Evolutionary conservation across 768 basidiomycete species (phyloP), one percentile per base, ranked within the genome.

Genomic region (Hirschioporus abietinus): DNA sequence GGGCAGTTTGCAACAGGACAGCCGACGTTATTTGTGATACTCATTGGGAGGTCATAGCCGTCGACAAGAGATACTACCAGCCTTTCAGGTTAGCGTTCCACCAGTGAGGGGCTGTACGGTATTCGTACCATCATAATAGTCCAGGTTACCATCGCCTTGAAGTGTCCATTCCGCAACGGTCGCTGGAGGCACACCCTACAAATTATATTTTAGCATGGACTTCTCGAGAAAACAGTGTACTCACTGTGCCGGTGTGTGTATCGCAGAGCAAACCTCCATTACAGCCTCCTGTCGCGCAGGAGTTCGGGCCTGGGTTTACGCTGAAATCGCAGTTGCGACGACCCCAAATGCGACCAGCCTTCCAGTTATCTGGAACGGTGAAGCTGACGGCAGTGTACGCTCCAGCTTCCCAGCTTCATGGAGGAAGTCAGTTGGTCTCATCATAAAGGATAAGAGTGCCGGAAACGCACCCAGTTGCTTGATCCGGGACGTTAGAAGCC

Each of bases 1-100:
- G 74, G 71, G 70, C 78, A 80, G 63, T 74, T 78, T 0, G 88
- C 82, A 23, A 84, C 74, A 34, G 74, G 76, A 71, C 89, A 90
- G 15, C 81, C 84, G 60, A 74, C 78, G 73, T 81, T 82, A 76
- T 86, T 89, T 64, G 76, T 78, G 68, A 91, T 86, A 9, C 78
- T 75, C 71, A 87, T 73, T 18, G 89, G 88, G 15, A 90, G 73
- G 71, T 90, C 74, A 72, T 73, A 77, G 0, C 76, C 76, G 57
- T 76, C 73, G 20, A 76, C 75, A 23, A 77, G 68, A 35, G 74
- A 76, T 59, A 76, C 74, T 73, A 71, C 72, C 15, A 34, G 20
- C 3, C 17, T 15, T 3, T 25, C 5, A 34, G 20, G 2, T 5
- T 3, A 52, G 42, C 20, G 4, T 52, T 52, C 12, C 42, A 5